A percentile compares a stretch with the other conserved stretches of the same genome.
These are phyloP conservation scores for Fermentozyma sake DNA, from an alignment of 1,139 yeast species.

Conservation along the genomic window DNA sequence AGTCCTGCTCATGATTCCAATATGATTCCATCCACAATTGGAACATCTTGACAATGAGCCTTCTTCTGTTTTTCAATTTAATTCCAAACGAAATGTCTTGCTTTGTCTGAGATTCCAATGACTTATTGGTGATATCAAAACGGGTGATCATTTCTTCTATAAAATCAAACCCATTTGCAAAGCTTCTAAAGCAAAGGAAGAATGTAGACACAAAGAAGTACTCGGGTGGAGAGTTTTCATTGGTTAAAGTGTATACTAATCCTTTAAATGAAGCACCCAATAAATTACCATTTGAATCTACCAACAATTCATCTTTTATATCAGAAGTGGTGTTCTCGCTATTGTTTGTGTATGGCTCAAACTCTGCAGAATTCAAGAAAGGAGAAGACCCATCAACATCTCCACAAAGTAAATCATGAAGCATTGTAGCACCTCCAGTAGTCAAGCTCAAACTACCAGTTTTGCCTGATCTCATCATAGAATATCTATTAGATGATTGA, in stretches of 20 bases:
- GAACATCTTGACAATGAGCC: slow-evolving; percentile 62
- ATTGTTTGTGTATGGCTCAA: slow-evolving; percentile 29
- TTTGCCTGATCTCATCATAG: slow-evolving; percentile 57
- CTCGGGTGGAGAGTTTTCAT: slow-evolving; percentile 66
- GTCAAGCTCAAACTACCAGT: slow-evolving; percentile 52
- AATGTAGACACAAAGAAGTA: slow-evolving; percentile 71
- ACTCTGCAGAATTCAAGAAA: slow-evolving; percentile 40
- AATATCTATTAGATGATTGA: slow-evolving; percentile 40
- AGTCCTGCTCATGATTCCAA: slow-evolving; percentile 69
- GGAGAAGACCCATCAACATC: slow-evolving; percentile 34
- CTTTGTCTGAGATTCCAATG: slow-evolving; percentile 20
- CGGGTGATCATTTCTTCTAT: slow-evolving; percentile 65
- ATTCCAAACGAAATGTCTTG: slow-evolving; percentile 44
- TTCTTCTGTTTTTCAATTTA: slow-evolving; percentile 58
- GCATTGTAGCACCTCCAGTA: slow-evolving; percentile 54
- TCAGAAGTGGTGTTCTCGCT: slow-evolving; percentile 9
- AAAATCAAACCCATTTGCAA: slow-evolving; percentile 65
- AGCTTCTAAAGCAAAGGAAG: slow-evolving; percentile 74
- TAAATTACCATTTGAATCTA: slow-evolving; percentile 48
- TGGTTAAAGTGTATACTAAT: slow-evolving; percentile 64
- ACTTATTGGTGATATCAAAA: slow-evolving; percentile 49
- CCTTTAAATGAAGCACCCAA: slow-evolving; percentile 81
- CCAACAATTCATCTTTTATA: slow-evolving; percentile 42
- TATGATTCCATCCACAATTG: slow-evolving; percentile 85
- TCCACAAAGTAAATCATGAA: slow-evolving; percentile 43